Base-by-base conservation (phyloP, 129 eudicot genomes). In the Chrysanthemum lavandulifolium region DNA sequence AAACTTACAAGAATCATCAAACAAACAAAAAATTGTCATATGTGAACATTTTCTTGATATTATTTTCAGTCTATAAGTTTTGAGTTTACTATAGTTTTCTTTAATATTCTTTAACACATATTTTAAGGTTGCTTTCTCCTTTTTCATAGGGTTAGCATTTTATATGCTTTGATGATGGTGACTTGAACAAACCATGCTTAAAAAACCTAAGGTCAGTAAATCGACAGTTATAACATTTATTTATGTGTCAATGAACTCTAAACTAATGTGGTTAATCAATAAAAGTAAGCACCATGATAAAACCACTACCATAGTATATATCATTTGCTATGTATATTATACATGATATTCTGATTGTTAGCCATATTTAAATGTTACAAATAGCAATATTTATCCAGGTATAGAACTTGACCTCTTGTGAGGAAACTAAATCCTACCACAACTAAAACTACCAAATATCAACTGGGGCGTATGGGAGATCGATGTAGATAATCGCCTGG, bases 171-270 rank as follows among this genome's bases (percentile, higher is more conserved):
- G 2, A 2, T 71, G 66, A 56, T 40, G 15, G 75, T 13, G 66
- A 56, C 66, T 36, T 71, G 9, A 56, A 5, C 2, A 71, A 71
- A 5, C n/a, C 6, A 10, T 45, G 55, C 56, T 6, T 71, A 55
- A 16, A 18, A 71, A 55, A 43, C 0, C 16, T 14, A 69, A 10
- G 73, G 73, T 2, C 62, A 65, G 65, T 71, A 56, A n/a, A 2
- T 15, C 19, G 13, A 69, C 52, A 40, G 6, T 40, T 40, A 40
- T 6, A 40, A 11, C 2, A 1, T 9, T 21, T 61, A 12, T 61
- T 1, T 61, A 12, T 61, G n/a, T 61, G 3, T 10, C 18, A 27
- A 61, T 13, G 66, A 27, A 27, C 11, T 61, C 6, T 21, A 27
- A 61, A 10, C 21, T 14, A 21, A 18, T 57, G 10, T 57, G 9